Percentiles rank a stretch among this genome's conserved stretches.
phyloP scores from a whole-genome alignment of 352 stramenopile genomes.

The Pythium chondricola region DNA sequence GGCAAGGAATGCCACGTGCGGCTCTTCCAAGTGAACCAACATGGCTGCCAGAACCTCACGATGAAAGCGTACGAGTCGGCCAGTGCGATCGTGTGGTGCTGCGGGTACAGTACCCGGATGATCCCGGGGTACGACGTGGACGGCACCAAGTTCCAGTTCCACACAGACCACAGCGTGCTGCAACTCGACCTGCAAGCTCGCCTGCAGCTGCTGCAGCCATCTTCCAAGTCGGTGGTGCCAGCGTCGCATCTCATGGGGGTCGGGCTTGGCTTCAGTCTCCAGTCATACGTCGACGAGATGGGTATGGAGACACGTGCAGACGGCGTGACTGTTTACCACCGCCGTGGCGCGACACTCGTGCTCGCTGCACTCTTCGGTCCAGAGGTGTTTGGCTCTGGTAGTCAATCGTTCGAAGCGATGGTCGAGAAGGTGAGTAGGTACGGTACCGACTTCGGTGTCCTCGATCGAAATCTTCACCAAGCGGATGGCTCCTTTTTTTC shows the following conservation, averaged over 20 bases:
- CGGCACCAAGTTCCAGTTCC: slow-evolving; percentile 35
- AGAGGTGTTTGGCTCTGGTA: slow-evolving; percentile 49
- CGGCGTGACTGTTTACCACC: slow-evolving; percentile 83
- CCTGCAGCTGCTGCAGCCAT: slow-evolving; percentile 23
- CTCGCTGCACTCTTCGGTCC: slow-evolving; percentile 59
- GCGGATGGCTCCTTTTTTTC: too few relatives aligned
- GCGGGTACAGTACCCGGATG: slow-evolving; percentile 70
- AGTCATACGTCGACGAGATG: slow-evolving; percentile 76
- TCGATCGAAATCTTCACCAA: too few relatives aligned
- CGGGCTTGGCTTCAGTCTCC: slow-evolving; percentile 75
- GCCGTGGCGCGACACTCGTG: slow-evolving; percentile 62
- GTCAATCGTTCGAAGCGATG: slow-evolving; percentile 73
- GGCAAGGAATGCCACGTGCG: slow-evolving; percentile 60
- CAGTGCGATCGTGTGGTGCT: slow-evolving; percentile 75
- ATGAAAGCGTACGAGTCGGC: slow-evolving; percentile 64
- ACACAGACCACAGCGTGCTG: slow-evolving; percentile 54
- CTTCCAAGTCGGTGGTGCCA: slow-evolving; percentile 3
- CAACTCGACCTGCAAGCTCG: slow-evolving; percentile 54
- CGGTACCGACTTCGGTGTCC: neutral
- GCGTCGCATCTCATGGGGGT: slow-evolving; percentile 44
- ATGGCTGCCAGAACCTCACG: slow-evolving; percentile 43
- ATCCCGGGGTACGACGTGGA: slow-evolving; percentile 41
- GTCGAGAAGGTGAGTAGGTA: slow-evolving; percentile 66
- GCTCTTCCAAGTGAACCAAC: slow-evolving; percentile 64
- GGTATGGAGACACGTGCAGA: slow-evolving; percentile 64